These are phyloP conservation scores for Tolypocladium nubicola DNA, from an alignment of 2,329 filamentous ascomycete genomes.

Conservation along the genomic window DNA sequence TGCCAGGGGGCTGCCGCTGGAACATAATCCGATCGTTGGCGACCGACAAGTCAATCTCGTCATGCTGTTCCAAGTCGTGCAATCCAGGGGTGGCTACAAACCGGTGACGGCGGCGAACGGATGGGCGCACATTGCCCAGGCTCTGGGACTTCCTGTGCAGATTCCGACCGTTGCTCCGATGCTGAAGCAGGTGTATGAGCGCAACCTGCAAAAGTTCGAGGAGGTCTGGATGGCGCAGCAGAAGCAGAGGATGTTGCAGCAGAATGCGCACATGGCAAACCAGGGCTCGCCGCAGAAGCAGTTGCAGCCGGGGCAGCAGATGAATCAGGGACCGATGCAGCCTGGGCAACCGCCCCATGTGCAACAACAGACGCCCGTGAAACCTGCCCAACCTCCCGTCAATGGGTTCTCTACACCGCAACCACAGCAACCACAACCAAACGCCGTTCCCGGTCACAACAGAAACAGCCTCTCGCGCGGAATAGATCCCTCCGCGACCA, in stretches of 20 bases:
- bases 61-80: constrained; percentile 65
- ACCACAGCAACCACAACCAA: constrained; percentile 5
- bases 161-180: constrained; percentile 57
- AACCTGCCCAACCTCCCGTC: constrained; percentile 24
- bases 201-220: constrained; percentile 69
- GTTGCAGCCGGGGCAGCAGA: constrained; percentile 26
- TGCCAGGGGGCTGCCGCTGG: constrained; percentile 60
- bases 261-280: constrained; percentile 15
- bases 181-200: constrained; percentile 63
- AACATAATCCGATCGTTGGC: constrained; percentile 61
- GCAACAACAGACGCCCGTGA: constrained; percentile 28
- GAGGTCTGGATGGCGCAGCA: constrained; percentile 51
- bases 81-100: constrained; percentile 67
- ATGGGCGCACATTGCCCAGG: constrained; percentile 64
- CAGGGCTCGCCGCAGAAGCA: constrained; percentile 20
- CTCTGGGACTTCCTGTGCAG: constrained; percentile 53
- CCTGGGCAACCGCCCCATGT: constrained; percentile 16
- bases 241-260: constrained; percentile 40
- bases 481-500: constrained; percentile 27
- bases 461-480: constrained; percentile 42
- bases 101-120: constrained; percentile 57
- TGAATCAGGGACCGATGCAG: constrained; percentile 20
- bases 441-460: constrained; percentile 24
- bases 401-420: constrained; percentile 28
- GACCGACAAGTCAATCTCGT: constrained; percentile 67